Evolutionary conservation across 805 yeast genomes (phyloP).

Genomic region (Priceomyces melissophilus): DNA sequence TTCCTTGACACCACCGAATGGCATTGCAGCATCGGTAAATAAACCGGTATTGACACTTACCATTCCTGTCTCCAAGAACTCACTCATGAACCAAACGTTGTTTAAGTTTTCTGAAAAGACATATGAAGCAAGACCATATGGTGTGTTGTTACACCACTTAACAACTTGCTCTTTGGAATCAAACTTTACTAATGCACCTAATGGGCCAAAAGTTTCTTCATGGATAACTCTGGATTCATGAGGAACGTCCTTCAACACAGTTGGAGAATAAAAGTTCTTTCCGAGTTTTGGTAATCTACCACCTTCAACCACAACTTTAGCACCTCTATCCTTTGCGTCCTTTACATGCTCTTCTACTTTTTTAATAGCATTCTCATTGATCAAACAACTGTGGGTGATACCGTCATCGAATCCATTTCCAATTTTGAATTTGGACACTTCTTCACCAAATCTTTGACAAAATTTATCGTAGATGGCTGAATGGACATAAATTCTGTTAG

Average conservation of each 20-base stretch:
- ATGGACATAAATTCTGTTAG: conserved; percentile 69
- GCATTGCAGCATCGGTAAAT: conserved; percentile 57
- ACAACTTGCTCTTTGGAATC: conserved; percentile 53
- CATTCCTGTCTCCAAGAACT: conserved; percentile 62
- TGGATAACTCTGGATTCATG: conserved; percentile 46
- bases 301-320: conserved; percentile 48
- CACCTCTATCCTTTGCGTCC: conserved; percentile 56
- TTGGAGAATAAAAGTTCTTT: conserved; percentile 51
- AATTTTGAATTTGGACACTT: conserved; percentile 45
- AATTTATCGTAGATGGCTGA: conserved; percentile 62
- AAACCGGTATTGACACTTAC: conserved; percentile 59
- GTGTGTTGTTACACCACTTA: conserved; percentile 50
- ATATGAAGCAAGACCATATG: conserved; percentile 58
- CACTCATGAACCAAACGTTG: conserved; percentile 50
- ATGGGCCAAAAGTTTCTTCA: conserved; percentile 67
- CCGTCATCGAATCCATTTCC: conserved; percentile 55
- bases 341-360: conserved; percentile 53
- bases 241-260: conserved; percentile 50
- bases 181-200: conserved; percentile 55
- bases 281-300: conserved; percentile 51
- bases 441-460: conserved; percentile 43
- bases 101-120: conserved; percentile 52
- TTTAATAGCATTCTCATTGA: conserved; percentile 46
- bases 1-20: conserved; percentile 76
- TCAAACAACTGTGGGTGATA: conserved; percentile 56